Evolutionary conservation across 495 filamentous ascomycete genomes (phyloP).

Genomic region (Aspergillus cavernicola): DNA sequence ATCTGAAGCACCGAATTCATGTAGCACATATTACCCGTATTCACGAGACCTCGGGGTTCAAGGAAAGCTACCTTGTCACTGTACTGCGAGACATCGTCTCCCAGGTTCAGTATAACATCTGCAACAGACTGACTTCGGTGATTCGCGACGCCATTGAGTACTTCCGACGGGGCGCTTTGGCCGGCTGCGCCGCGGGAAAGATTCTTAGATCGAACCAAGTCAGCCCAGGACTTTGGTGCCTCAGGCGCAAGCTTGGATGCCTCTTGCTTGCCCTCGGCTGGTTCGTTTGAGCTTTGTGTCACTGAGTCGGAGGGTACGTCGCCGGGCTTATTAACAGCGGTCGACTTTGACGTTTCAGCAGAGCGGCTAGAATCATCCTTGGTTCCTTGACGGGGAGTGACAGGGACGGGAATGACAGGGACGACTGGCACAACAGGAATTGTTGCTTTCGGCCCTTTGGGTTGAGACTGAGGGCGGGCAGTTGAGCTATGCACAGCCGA

Average conservation of each 20-base stretch:
- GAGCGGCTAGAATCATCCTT: slow-evolving; percentile 37
- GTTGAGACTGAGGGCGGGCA: slow-evolving; percentile 37
- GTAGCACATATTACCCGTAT: slow-evolving; percentile 99
- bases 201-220: slow-evolving; percentile 59
- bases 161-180: slow-evolving; percentile 22
- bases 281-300: slow-evolving; percentile 17
- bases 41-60: slow-evolving; percentile 91
- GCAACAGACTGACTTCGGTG: slow-evolving; percentile 62
- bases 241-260: slow-evolving; percentile 30
- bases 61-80: slow-evolving; percentile 72
- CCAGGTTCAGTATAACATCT: slow-evolving; percentile 66
- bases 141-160: slow-evolving; percentile 43
- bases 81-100: slow-evolving; percentile 53
- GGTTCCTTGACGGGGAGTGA: slow-evolving; percentile 39
- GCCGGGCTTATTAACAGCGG: slow-evolving; percentile 18
- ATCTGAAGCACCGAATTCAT: slow-evolving; percentile 99
- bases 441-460: slow-evolving; percentile 43
- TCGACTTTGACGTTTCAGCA: slow-evolving; percentile 36
- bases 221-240: slow-evolving; percentile 73
- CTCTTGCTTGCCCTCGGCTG: slow-evolving; percentile 23
- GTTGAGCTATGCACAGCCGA: slow-evolving; percentile 39
- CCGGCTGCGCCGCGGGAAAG: slow-evolving; percentile 24
- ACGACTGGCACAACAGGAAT: slow-evolving; percentile 65
- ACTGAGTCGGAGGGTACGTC: background rate
- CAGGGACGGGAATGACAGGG: slow-evolving; percentile 54